Conservation (phyloP, 148 eudicot genomes). For the Camellia sinensis region DNA sequence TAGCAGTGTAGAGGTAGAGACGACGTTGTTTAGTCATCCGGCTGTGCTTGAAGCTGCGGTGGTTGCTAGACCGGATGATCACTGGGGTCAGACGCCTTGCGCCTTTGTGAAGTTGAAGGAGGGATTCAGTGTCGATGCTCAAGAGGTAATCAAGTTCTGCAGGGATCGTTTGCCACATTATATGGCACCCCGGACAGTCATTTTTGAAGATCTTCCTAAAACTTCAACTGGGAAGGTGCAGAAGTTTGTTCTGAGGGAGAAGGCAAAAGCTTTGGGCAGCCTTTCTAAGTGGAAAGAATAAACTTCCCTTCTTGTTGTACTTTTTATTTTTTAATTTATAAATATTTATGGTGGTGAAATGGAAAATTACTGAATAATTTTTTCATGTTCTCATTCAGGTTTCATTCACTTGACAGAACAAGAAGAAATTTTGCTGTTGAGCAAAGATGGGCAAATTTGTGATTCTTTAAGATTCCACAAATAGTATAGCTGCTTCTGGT, state of each 20-base stretch:
- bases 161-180: conserved; percentile 42
- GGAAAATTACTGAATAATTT: no score
- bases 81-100: conserved; percentile 59
- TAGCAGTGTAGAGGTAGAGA: conserved; percentile 44
- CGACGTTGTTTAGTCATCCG: conserved; percentile 32
- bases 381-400: no score
- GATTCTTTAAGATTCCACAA: no score
- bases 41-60: conserved; percentile 45
- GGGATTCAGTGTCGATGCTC: conserved; percentile 16
- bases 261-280: conserved; percentile 30
- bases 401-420: no score
- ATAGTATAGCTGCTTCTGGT: no score
- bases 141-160: conserved; percentile 34
- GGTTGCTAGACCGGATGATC: conserved; percentile 44
- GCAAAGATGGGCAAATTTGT: no score
- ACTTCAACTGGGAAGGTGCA: conserved; percentile 43
- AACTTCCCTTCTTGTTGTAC: no score
- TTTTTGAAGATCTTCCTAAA: conserved; percentile 40
- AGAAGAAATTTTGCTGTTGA: no score
- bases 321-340: no score
- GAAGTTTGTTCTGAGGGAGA: conserved; percentile 34
- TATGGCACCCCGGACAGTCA: conserved; percentile 44
- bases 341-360: no score
- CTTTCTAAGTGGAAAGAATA: background rate
- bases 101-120: conserved; percentile 45